phyloP scores from a whole-genome alignment of 2,329 filamentous ascomycete genomes.

The Hypoxylon sp. region DNA sequence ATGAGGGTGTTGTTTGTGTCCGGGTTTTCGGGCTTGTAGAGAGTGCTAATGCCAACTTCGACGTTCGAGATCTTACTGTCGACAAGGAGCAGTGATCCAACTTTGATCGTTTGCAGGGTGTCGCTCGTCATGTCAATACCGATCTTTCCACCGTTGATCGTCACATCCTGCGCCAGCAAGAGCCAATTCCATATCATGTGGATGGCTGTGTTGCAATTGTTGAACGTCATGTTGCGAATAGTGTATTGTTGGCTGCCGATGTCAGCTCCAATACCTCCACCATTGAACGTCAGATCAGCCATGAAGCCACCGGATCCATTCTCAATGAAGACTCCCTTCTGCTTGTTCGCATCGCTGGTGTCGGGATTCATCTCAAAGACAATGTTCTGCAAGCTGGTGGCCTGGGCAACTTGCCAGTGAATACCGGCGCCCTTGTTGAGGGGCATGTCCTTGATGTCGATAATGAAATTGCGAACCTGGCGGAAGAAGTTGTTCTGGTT shows the following conservation, averaged over 20 bases:
- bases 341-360: conserved; percentile 73
- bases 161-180: conserved; percentile 83
- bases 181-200: conserved; percentile 95
- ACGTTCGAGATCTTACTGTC: conserved; percentile 87
- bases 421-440: conserved; percentile 76
- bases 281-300: conserved; percentile 86
- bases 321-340: conserved; percentile 87
- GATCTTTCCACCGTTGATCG: conserved; percentile 80
- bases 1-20: conserved; percentile 85
- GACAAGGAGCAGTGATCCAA: conserved; percentile 86
- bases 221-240: conserved; percentile 85
- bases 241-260: conserved; percentile 92
- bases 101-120: conserved; percentile 74
- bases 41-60: conserved; percentile 81
- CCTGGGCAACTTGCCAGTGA: conserved; percentile 90
- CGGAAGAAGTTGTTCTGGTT: conserved; percentile 91
- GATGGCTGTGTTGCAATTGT: conserved; percentile 84
- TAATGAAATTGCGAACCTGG: conserved; percentile 84
- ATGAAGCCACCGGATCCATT: conserved; percentile 89
- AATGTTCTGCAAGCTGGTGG: conserved; percentile 85
- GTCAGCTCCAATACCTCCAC: conserved; percentile 83
- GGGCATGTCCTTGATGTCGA: conserved; percentile 79
- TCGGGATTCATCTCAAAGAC: conserved; percentile 83
- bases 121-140: conserved; percentile 84
- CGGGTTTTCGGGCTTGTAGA: conserved; percentile 74